Evolutionary conservation across 192 early-diverging fungal genomes (phyloP), one percentile per base, ranked within the genome.

Genomic region (Coemansia sp.): DNA sequence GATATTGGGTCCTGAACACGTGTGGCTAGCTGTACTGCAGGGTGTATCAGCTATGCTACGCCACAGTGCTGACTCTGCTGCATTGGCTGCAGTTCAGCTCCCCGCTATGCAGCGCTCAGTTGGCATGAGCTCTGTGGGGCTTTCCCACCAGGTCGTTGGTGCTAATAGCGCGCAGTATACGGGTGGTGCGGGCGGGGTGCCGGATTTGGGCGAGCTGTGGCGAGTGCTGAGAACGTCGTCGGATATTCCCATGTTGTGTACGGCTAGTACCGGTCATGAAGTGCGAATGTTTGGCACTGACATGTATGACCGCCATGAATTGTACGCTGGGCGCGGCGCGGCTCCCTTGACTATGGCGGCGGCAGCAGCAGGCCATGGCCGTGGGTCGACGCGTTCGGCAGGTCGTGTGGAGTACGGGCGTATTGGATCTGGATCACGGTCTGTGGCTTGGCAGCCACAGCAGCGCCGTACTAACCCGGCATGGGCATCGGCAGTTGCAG

Each of bases 301-400:
- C 61, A 64, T 75, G 61, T 28, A 73, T 28, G 74, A 60, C 14
- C 74, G 73, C 3, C 78, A 81, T 44, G 32, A 64, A n/a, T 21
- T 81, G 68, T 66, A 81, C 50, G 11, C 64, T 3, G 63, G 66
- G 4, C 66, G 62, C 6, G 78, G 78, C 14, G 78, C 78, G 2
- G 74, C 78, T 43, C 78, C 78, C 3, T 42, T 81, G 58, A 71
- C 74, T 4, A 76, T 81, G 78, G 78, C 78, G 4, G 74, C 74
- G 9, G 78, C 78, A 3, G 67, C 67, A 0, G 70, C 78, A 1
- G 73, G 65, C 3, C 11, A 42, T 13, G 11, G 60, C 28, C 55
- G 23, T 16, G 55, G 30, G 55, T 32, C 26, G 35, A 37, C 35
- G 35, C 35, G 35, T 7, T 37, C 35, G 52, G 52, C 10, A 1